Base-by-base conservation (phyloP, 2,329 filamentous ascomycete species). In the Leptographium flavum region DNA sequence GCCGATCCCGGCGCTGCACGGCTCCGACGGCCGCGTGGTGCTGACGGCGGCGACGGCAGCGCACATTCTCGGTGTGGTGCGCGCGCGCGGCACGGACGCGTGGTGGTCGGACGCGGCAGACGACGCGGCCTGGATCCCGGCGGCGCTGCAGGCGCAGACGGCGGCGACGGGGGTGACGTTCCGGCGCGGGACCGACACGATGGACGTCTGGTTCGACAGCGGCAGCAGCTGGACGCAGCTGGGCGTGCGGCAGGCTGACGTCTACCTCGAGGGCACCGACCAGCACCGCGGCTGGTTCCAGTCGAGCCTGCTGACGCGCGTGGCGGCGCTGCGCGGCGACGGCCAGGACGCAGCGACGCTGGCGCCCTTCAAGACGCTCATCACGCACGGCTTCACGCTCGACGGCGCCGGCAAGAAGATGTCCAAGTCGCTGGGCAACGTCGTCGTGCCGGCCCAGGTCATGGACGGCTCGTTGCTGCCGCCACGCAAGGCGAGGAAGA, bases 201-300 rank as follows among this genome's bases (percentile, higher is more conserved):
- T 98, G 92, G 92, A 98, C 60, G 92, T 98, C 10, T 98, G 92
- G 92, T 98, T 98, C 55, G 92, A 98, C 60, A 96, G 92, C 53
- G 92, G 92, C 6, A 94, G 84, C 42, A 94, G 87, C 57, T 98
- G 92, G 92, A 83, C 70, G 4, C 70, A 76, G 57, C 68, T 66
- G 25, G 23, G 30, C 31, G 23, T n/a, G 35, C 54, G 61, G 9
- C 79, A 60, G 22, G 87, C 87, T 1, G 87, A 98, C 59, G 74
- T 96, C 22, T 96, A 94, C 58, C 73, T 96, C 3, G 92, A 98
- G 65, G 92, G 92, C 28, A 85, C 83, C 4, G 92, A 98, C 60
- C 92, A 98, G 60, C 92, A 98, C 62, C 82, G 92, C 33, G 92
- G 92, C 27, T 98, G 92, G 92, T 98, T 98, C 60, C 92, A 98